phyloP scores from a whole-genome alignment of 2,329 filamentous ascomycete genomes.

The Phyllosticta citribraziliensis region DNA sequence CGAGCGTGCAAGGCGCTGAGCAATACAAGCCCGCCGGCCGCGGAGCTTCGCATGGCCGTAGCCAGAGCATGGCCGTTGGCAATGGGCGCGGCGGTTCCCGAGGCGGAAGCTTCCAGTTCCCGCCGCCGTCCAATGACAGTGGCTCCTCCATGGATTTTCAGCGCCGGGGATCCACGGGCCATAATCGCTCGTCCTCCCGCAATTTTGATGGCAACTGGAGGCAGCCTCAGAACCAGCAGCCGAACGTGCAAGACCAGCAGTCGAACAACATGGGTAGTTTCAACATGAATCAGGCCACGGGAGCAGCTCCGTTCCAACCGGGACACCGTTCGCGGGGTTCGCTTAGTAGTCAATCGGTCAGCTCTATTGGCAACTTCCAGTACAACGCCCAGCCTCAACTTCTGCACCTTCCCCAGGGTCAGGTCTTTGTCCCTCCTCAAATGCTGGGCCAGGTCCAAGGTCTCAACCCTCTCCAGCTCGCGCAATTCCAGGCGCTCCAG shows the following conservation, averaged over 20 bases:
- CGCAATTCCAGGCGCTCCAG: constrained; percentile 85
- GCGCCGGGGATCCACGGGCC: constrained; percentile 63
- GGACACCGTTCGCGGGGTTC: constrained; percentile 81
- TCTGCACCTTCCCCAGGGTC: constrained; percentile 72
- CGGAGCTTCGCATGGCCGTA: constrained; percentile 55
- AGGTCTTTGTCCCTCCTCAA: constrained; percentile 73
- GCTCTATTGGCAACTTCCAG: constrained; percentile 76
- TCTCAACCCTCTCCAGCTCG: constrained; percentile 77
- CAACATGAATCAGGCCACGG: constrained; percentile 60
- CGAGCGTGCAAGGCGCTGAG: constrained; percentile 22
- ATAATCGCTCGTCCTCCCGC: constrained; percentile 72
- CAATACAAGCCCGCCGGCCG: constrained; percentile 27
- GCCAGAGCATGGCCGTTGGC: constrained; percentile 81
- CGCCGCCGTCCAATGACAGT: constrained; percentile 44
- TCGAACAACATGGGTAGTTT: constrained; percentile 49
- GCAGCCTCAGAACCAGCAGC: constrained; percentile 54
- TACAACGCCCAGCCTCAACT: constrained; percentile 81
- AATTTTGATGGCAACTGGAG: constrained; percentile 99
- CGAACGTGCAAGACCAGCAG: constrained; percentile 42
- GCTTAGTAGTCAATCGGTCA: constrained; percentile 66
- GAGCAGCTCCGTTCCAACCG: constrained; percentile 72
- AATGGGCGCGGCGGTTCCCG: constrained; percentile 56
- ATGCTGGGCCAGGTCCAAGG: constrained; percentile 67
- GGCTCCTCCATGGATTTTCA: constrained; percentile 52
- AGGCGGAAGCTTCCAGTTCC: constrained; percentile 65